Evolutionary conservation across 2,329 filamentous ascomycete genomes (phyloP).

Genomic region (Cylindrodendrum hubeiense): DNA sequence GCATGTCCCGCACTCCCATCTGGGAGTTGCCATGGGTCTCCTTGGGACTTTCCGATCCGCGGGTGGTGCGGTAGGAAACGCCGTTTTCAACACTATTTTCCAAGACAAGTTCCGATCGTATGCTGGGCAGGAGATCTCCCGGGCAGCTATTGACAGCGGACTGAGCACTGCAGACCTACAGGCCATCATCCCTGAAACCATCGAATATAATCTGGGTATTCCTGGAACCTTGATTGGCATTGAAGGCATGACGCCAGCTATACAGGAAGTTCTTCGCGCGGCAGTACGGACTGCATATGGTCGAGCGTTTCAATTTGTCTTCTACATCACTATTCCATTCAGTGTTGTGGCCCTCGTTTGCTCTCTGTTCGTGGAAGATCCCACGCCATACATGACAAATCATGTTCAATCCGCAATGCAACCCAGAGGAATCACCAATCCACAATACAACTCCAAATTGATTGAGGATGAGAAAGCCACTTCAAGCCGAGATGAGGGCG

Average conservation of each 20-base stretch:
- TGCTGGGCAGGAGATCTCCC: constrained; percentile 16
- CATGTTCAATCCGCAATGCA: constrained; percentile 25
- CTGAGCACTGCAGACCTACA: constrained; percentile 2
- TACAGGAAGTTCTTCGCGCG: background rate
- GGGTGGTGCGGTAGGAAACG: constrained; percentile 23
- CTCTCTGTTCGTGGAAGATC: constrained; percentile 19
- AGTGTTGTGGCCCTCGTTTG: constrained; percentile 16
- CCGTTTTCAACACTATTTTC: constrained; percentile 28
- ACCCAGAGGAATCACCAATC: background rate
- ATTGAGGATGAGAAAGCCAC: background rate
- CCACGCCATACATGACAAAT: constrained; percentile 25
- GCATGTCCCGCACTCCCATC: constrained; percentile 29
- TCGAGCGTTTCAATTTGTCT: constrained; percentile 20
- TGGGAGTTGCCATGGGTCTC: constrained; percentile 29
- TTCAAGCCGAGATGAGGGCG: background rate
- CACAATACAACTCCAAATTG: background rate
- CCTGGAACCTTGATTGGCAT: background rate
- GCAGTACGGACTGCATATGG: constrained; percentile 22
- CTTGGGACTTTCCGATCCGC: constrained; percentile 24
- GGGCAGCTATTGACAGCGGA: background rate
- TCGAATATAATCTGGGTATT: constrained; percentile 15
- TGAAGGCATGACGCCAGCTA: background rate
- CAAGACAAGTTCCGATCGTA: constrained; percentile 20
- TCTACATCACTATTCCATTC: constrained; percentile 25
- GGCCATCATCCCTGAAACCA: constrained; percentile 13